Conservation (phyloP, 768 basidiomycete genomes). For the Guyanaporus albipodus region DNA sequence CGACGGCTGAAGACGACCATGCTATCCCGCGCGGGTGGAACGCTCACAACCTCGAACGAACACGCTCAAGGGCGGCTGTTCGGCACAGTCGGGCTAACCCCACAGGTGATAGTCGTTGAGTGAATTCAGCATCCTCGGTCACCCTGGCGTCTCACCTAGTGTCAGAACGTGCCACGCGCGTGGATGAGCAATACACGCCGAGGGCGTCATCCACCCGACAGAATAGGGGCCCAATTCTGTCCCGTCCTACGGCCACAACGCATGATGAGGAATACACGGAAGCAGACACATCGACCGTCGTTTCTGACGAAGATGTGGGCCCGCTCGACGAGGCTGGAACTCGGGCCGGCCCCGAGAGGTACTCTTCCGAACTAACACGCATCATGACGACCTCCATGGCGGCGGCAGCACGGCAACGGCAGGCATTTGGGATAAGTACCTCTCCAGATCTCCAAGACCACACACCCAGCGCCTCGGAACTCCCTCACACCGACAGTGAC, state of each 20-base stretch:
- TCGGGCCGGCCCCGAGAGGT: conserved; percentile 5
- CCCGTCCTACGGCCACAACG: background rate
- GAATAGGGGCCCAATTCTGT: background rate
- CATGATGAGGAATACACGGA: conserved; percentile 2
- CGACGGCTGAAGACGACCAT: conserved; percentile 28
- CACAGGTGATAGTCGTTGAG: conserved; percentile 9
- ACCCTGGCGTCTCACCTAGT: conserved; percentile 5
- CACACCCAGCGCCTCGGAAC: conserved; percentile 1
- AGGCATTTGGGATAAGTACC: conserved; percentile 50
- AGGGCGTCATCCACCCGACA: conserved; percentile 9
- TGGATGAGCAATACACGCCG: conserved; percentile 23
- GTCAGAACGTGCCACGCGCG: conserved; percentile 3
- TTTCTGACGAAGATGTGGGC: conserved; percentile 16
- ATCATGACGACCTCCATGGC: conserved; percentile 28
- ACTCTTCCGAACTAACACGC: conserved; percentile 28
- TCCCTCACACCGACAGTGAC: conserved; percentile 44
- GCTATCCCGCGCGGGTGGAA: no score
- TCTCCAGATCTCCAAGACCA: conserved; percentile 27
- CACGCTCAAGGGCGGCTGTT: background rate
- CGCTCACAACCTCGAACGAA: conserved; percentile 6
- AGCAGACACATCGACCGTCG: conserved; percentile 11
- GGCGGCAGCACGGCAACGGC: conserved; percentile 43
- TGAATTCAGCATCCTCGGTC: background rate
- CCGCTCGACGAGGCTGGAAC: background rate
- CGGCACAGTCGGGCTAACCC: conserved; percentile 6